phyloP scores from a whole-genome alignment of 257 asterid genomes.

The Paraleonurus japonicus region DNA sequence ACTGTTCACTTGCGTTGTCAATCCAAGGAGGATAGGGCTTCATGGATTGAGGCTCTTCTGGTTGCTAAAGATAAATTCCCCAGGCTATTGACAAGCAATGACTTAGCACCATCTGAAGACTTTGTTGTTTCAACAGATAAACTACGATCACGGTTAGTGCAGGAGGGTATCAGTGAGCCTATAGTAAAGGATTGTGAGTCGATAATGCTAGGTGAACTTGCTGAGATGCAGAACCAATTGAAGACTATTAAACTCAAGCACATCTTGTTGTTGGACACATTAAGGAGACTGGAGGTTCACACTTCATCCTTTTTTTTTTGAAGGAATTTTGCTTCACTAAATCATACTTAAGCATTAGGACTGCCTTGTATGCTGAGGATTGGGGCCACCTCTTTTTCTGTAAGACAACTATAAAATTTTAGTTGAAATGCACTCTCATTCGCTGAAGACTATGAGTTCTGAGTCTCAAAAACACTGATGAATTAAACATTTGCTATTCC shows the following conservation, averaged over 20 bases:
- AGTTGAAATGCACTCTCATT: slow-evolving; percentile 6
- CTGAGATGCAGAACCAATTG: slow-evolving; percentile 80
- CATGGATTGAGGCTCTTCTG: slow-evolving; percentile 93
- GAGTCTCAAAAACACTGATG: slow-evolving; percentile 10
- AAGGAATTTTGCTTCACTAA: slow-evolving; percentile 21
- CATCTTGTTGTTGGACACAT: slow-evolving; percentile 76
- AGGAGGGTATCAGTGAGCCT: slow-evolving; percentile 75
- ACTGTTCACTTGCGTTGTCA: slow-evolving; percentile 94
- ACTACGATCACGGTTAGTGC: slow-evolving; percentile 60
- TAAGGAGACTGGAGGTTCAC: slow-evolving; percentile 88
- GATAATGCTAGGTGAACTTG: slow-evolving; percentile 69
- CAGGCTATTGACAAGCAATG: slow-evolving; percentile 79
- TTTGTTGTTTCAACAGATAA: slow-evolving; percentile 83
- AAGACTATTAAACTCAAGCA: slow-evolving; percentile 85
- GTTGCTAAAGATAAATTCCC: slow-evolving; percentile 93
- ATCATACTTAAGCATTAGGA: background rate
- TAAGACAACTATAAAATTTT: slow-evolving; percentile 5
- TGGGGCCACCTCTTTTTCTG: slow-evolving; percentile 15
- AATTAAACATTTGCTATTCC: background rate
- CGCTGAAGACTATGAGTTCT: background rate
- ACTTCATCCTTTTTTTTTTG: slow-evolving; percentile 28
- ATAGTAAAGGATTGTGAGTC: slow-evolving; percentile 81
- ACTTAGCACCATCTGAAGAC: slow-evolving; percentile 75
- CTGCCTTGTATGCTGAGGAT: background rate
- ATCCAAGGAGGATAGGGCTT: slow-evolving; percentile 82